Evolutionary conservation across 208 protist species (phyloP).

Genomic region (Trypanosoma theileri): DNA sequence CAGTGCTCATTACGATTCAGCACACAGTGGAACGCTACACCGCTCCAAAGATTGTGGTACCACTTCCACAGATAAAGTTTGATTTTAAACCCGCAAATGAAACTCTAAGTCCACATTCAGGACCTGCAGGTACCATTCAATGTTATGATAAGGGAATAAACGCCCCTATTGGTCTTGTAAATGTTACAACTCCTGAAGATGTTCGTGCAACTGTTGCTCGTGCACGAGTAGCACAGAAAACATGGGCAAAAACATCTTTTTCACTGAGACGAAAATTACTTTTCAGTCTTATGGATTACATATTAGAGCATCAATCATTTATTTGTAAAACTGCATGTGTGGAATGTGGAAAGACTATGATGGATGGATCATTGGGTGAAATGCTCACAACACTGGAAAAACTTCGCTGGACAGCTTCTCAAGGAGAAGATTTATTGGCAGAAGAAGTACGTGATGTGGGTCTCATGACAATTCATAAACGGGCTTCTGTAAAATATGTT

Average conservation of each 20-base stretch:
- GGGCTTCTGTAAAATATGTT: constrained; percentile 78
- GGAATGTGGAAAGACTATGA: constrained; percentile 92
- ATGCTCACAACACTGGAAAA: constrained; percentile 93
- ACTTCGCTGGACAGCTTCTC: constrained; percentile 82
- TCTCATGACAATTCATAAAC: constrained; percentile 89
- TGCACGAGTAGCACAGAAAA: constrained; percentile 75
- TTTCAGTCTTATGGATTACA: constrained; percentile 87
- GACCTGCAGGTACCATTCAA: constrained; percentile 70
- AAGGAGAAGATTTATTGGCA: constrained; percentile 78
- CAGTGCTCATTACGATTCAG: constrained; percentile 33
- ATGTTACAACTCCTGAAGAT: constrained; percentile 66
- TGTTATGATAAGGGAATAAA: constrained; percentile 92
- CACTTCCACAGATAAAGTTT: constrained; percentile 61
- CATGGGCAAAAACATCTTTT: constrained; percentile 85
- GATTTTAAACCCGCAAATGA: constrained; percentile 37
- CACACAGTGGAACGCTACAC: constrained; percentile 81
- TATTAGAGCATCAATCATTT: constrained; percentile 72
- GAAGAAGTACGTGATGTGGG: constrained; percentile 85
- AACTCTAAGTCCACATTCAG: constrained; percentile 69
- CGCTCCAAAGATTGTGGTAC: constrained; percentile 72
- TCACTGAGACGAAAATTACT: constrained; percentile 81
- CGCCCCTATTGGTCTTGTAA: constrained; percentile 67
- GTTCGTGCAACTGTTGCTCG: constrained; percentile 60
- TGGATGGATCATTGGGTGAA: constrained; percentile 90
- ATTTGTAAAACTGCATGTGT: constrained; percentile 88